These are phyloP conservation scores for Venturia oleaginea DNA, from an alignment of 2,329 filamentous ascomycete genomes.

Conservation along the genomic window DNA sequence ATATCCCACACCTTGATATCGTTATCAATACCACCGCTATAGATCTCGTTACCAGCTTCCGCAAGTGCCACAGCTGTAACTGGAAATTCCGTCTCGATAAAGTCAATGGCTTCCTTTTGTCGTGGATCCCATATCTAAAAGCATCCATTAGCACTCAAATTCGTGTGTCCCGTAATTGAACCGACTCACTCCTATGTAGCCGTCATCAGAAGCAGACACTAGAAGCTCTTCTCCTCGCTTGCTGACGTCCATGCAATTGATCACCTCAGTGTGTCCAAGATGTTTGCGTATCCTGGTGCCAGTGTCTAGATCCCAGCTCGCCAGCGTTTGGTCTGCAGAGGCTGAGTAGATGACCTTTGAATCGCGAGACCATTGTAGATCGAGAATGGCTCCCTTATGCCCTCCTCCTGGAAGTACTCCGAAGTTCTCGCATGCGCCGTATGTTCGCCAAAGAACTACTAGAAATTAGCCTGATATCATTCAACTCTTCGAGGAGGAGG, in stretches of 20 bases:
- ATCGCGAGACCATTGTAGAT: conserved; percentile 95
- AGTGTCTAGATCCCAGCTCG: conserved; percentile 90
- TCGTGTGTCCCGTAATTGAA: neutral
- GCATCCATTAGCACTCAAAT: neutral
- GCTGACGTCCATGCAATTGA: conserved; percentile 85
- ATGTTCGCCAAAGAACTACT: conserved; percentile 84
- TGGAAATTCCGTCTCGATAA: conserved; percentile 84
- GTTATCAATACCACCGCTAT: conserved; percentile 91
- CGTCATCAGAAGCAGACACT: conserved; percentile 87
- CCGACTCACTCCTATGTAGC: conserved; percentile 59
- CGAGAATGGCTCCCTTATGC: conserved; percentile 83
- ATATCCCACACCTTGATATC: conserved; percentile 97
- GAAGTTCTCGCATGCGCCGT: conserved; percentile 91
- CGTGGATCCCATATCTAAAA: conserved; percentile 78
- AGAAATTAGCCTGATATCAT: neutral
- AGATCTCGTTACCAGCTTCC: conserved; percentile 91
- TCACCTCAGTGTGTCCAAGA: conserved; percentile 87
- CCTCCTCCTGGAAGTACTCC: conserved; percentile 62
- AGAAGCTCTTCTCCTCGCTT: conserved; percentile 83
- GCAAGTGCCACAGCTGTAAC: conserved; percentile 87
- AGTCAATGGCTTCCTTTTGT: conserved; percentile 78
- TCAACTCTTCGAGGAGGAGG: conserved; percentile 15
- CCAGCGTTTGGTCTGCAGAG: conserved; percentile 85
- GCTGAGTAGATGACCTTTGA: conserved; percentile 84
- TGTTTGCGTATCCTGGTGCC: conserved; percentile 89